Conservation (phyloP, 2,329 filamentous ascomycete genomes). For the Akanthomyces dipterigenus region DNA sequence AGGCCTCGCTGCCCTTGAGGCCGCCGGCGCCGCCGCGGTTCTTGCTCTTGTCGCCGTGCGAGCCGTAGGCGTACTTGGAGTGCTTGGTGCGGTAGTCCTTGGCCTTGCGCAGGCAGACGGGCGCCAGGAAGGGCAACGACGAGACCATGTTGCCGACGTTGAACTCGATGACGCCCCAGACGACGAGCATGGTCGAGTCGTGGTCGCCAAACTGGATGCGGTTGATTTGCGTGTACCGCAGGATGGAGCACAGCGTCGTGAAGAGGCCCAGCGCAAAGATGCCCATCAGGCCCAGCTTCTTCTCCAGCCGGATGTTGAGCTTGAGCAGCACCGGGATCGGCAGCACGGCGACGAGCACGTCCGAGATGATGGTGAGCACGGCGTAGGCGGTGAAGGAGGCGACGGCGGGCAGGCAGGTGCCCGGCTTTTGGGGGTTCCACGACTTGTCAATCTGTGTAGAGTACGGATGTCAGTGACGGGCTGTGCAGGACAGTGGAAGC, state of each 20-base stretch:
- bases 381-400: conserved; percentile 46
- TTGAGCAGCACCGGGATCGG: conserved; percentile 43
- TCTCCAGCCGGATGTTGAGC: conserved; percentile 40
- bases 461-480: neutral
- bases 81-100: conserved; percentile 34
- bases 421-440: conserved; percentile 34
- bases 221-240: conserved; percentile 45
- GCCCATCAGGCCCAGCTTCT: conserved; percentile 43
- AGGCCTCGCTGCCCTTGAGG: conserved; percentile 24
- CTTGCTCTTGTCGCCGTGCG: conserved; percentile 17
- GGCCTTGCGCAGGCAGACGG: conserved; percentile 36
- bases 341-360: conserved; percentile 42
- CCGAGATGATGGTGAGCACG: conserved; percentile 44
- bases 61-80: conserved; percentile 24
- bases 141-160: conserved; percentile 47
- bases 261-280: conserved; percentile 49
- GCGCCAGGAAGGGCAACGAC: conserved; percentile 38
- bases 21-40: conserved; percentile 16
- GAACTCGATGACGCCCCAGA: conserved; percentile 52
- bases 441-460: conserved; percentile 32
- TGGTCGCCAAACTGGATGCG: conserved; percentile 43
- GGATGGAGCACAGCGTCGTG: conserved; percentile 47
- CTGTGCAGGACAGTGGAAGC: no score
- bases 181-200: conserved; percentile 48
- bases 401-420: conserved; percentile 38